Evolutionary conservation across 371 early-diverging fungal genomes (phyloP), one percentile per base, ranked within the genome.

Genomic region (Apophysomyces elegans): DNA sequence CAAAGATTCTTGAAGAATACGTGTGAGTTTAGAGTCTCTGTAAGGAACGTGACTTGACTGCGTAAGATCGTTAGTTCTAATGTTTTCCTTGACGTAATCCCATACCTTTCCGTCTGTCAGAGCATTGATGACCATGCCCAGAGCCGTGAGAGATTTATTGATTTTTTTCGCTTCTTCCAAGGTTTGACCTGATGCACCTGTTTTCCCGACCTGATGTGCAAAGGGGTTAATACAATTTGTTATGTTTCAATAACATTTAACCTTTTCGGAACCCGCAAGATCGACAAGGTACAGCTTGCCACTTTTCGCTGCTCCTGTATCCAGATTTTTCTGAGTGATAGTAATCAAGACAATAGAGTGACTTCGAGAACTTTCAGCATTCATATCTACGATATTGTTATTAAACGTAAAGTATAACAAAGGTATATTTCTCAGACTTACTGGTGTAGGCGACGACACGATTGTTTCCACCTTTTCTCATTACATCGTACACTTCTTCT

Each of bases 91-190:
- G 3, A 26, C 32, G 32, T 26, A 26, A 26, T 26, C 32, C 32
- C 2, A 63, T 83, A 92, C 93, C 81, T 95, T 91, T 72, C 93
- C 94, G 65, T 94, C 94, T 4, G 95, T 95, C 63, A 99, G 84
- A 26, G 98, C 91, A 74, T 96, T 96, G 75, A 99, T 99, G 65
- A 99, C 99, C 94, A 96, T 99, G 58, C 99, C 99, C 16, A 99
- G 86, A 0, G 97, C 94, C 2, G 96, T 94, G 12, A 99, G 85
- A 0, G 98, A 98, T 83, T 95, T 98, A 87, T 99, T 99, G 80
- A 99, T 99, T 81, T 96, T 97, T 79, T 98, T 98, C 65, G 99
- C 99, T 79, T 99, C 99, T 84, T 99, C 98, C 41, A 99, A 80
- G 9, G 99, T 95, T 75, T 97, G 96, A 16, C 99, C 99, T 4